Percentiles rank a stretch among this genome's conserved stretches.
phyloP scores from a whole-genome alignment of 2,329 filamentous ascomycete species.

The Monilinia aucupariae region DNA sequence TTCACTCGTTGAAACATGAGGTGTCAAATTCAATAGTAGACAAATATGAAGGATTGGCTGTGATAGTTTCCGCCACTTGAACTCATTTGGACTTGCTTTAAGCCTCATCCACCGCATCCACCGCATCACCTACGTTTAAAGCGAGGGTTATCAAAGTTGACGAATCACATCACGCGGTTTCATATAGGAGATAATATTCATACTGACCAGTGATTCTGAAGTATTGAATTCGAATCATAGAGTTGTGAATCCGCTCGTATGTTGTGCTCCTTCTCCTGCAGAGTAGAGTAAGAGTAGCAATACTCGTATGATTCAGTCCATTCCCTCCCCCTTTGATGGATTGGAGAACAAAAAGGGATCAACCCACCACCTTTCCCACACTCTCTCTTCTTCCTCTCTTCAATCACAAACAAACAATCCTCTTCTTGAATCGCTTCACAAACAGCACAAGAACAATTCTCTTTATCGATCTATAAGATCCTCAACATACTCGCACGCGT shows the following conservation, averaged over 20 bases:
- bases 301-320: neutral
- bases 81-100: neutral
- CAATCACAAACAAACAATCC: neutral
- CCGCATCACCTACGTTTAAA: too few species aligned
- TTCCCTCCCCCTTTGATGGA: neutral
- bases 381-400: neutral
- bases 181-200: neutral
- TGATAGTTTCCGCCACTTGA: neutral
- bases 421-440: neutral
- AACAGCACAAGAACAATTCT: neutral
- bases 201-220: neutral
- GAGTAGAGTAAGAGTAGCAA: too few species aligned
- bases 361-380: neutral
- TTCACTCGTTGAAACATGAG: slow-evolving; percentile 2
- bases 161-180: too few species aligned
- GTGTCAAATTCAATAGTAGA: too few species aligned
- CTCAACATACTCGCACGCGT: neutral
- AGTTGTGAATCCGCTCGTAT: neutral
- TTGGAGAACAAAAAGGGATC: neutral
- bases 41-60: slow-evolving; percentile 4
- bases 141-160: too few species aligned
- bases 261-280: neutral
- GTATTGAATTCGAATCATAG: too few species aligned
- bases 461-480: neutral
- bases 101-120: neutral